phyloP scores from a whole-genome alignment of 805 yeast genomes.

The Cyberlindnera mrakii region DNA sequence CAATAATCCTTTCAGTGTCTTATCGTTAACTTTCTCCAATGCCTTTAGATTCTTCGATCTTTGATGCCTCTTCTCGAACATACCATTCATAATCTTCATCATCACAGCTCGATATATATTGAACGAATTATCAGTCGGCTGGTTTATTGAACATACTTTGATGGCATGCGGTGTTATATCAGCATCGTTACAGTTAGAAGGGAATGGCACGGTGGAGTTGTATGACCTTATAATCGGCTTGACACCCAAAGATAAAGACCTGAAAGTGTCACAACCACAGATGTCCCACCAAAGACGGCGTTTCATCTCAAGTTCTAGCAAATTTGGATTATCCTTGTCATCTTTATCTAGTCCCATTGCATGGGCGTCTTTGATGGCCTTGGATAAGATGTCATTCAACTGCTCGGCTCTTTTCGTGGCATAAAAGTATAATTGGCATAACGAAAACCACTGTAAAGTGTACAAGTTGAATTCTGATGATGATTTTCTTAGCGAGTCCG shows the following conservation, averaged over 20 bases:
- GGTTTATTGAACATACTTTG: slow-evolving; percentile 13
- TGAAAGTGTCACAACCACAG: slow-evolving; percentile 25
- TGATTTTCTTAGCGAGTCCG: slow-evolving; percentile 13
- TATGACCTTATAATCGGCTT: slow-evolving; percentile 21
- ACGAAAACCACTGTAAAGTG: slow-evolving; percentile 22
- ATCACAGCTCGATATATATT: slow-evolving; percentile 23
- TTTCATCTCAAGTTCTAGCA: slow-evolving; percentile 25
- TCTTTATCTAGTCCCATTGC: slow-evolving; percentile 23
- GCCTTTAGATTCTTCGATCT: slow-evolving; percentile 11
- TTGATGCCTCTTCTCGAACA: slow-evolving; percentile 21
- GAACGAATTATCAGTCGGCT: slow-evolving; percentile 24
- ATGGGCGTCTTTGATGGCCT: slow-evolving; percentile 20
- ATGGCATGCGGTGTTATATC: slow-evolving; percentile 23
- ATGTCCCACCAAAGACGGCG: slow-evolving; percentile 28
- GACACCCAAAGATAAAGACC: slow-evolving; percentile 20
- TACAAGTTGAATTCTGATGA: slow-evolving; percentile 13
- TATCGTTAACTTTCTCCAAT: slow-evolving; percentile 14
- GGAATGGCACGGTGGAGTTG: slow-evolving; percentile 25
- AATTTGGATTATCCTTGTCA: slow-evolving; percentile 18
- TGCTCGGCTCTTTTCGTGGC: slow-evolving; percentile 24
- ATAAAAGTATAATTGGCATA: slow-evolving; percentile 24
- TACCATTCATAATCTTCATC: slow-evolving; percentile 24
- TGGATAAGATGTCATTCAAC: slow-evolving; percentile 17
- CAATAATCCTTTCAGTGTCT: slow-evolving; percentile 20
- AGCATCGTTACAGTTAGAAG: slow-evolving; percentile 26